Evolutionary conservation across 2,329 filamentous ascomycete genomes (phyloP), one percentile per base, ranked within the genome.

Genomic region (Trichoderma aggressivum): DNA sequence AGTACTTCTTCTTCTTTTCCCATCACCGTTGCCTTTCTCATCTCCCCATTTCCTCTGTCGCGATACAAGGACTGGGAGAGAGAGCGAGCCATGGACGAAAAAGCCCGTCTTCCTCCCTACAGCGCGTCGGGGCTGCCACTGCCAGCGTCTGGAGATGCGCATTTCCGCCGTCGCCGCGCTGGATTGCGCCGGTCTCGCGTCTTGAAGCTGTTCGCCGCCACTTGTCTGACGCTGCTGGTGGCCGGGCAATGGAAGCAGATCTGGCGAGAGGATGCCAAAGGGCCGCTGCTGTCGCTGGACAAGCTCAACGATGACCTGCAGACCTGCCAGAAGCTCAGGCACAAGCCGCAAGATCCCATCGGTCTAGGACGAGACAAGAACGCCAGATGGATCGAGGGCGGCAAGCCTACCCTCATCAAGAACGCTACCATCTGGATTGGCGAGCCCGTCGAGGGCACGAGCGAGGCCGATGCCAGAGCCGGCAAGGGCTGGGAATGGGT

Each of bases 341-440:
- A 81, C 59, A 86, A 84, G 74, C 89, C 89, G 0, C 76, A 83
- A 62, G 87, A 90, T 72, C 87, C 88, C 1, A 83, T 83, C 43
- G 88, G 88, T 24, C 76, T 81, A 5, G 87, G 87, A 4, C 87
- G 90, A 24, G 83, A 87, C 36, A 83, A 83, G 74, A 92, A 89
- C 77, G 88, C 88, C 24, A 85, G 90, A 61, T 90, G 87, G 76
- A 78, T 90, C 56, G 83, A 87, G 4, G 88, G 88, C 65, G 84
- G 86, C 67, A 86, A 84, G 73, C 86, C 90, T 0, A 88, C 88
- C 0, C 83, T 92, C 53, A 90, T 92, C 74, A 87, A 84, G 72
- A 92, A 92, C 76, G 90, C 90, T 5, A 89, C 87, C 1, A 84
- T 92, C 24, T 92, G 90, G 90, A 82, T 87, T 4, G 90, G 90